These are phyloP conservation scores for Candida rishiriensis DNA, from an alignment of 805 yeast species.

Conservation along the genomic window DNA sequence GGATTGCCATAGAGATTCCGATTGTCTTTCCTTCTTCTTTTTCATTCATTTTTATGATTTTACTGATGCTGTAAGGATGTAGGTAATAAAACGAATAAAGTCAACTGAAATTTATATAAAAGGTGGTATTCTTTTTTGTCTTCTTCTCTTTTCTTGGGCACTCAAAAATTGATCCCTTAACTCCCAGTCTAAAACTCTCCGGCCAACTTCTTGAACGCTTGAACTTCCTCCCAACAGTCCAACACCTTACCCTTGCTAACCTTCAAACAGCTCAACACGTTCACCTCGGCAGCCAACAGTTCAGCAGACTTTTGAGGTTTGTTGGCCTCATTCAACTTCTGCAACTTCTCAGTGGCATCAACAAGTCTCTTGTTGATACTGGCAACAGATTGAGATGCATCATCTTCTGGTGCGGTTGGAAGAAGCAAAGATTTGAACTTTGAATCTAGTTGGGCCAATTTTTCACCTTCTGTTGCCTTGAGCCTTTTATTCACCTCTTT, in stretches of 20 bases:
- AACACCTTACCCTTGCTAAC: constrained; percentile 61
- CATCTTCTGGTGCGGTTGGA: constrained; percentile 24
- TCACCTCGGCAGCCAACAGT: constrained; percentile 41
- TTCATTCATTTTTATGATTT: not conserved
- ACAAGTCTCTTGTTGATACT: constrained; percentile 31
- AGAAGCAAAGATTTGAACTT: constrained; percentile 41
- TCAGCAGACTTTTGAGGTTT: constrained; percentile 33
- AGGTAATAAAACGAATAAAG: too few relatives aligned
- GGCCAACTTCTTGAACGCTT: constrained; percentile 59
- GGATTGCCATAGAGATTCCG: constrained; percentile 42
- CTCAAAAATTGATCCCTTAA: too few relatives aligned
- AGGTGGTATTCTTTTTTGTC: not conserved
- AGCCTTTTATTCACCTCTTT: constrained; percentile 59
- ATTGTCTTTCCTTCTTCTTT: not conserved
- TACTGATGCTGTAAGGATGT: not conserved
- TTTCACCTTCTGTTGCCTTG: constrained; percentile 46
- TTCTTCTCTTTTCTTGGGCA: too few relatives aligned
- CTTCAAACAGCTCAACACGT: constrained; percentile 56
- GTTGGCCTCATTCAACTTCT: constrained; percentile 24
- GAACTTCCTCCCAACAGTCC: constrained; percentile 80
- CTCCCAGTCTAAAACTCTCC: constrained; percentile 10
- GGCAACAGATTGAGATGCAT: constrained; percentile 17
- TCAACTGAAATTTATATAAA: not conserved
- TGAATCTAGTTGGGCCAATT: constrained; percentile 47
- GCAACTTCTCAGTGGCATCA: constrained; percentile 31